Conservation (phyloP, 352 stramenopile genomes). For the Phytopythium montanum region DNA sequence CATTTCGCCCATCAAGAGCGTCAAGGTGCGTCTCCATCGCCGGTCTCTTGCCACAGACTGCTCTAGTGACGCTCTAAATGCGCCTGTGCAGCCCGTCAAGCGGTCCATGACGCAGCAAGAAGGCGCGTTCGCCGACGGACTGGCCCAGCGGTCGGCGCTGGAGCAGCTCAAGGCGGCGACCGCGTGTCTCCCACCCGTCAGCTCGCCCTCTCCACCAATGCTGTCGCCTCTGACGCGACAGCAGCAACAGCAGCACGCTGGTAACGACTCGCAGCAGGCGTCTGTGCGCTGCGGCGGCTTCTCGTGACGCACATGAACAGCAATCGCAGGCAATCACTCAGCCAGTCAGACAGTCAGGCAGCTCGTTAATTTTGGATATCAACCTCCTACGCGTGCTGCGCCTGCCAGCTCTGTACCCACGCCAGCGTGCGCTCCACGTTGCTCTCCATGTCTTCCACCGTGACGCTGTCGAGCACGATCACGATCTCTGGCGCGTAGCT, state of each 20-base stretch:
- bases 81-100: conserved; percentile 8
- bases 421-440: conserved; percentile 91
- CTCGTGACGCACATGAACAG: conserved; percentile 4
- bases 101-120: conserved; percentile 23
- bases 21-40: conserved; percentile 15
- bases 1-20: conserved; percentile 47
- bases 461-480: conserved; percentile 93
- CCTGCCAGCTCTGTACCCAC: conserved; percentile 94
- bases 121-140: conserved; percentile 43
- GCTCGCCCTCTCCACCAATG: conserved; percentile 2
- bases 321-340: neutral
- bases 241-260: neutral
- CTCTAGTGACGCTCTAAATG: neutral
- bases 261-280: neutral
- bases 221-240: conserved; percentile 8
- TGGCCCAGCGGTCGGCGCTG: conserved; percentile 39
- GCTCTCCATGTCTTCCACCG: conserved; percentile 94
- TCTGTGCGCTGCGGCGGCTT: conserved; percentile 32
- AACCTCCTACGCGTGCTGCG: conserved; percentile 33
- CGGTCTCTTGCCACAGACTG: neutral
- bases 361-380: neutral
- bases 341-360: too few species aligned
- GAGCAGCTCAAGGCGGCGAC: conserved; percentile 46
- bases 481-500: conserved; percentile 95
- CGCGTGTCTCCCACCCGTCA: neutral